Evolutionary conservation across 139 green algal genomes (phyloP).

Genomic region (Choricystis sp.): DNA sequence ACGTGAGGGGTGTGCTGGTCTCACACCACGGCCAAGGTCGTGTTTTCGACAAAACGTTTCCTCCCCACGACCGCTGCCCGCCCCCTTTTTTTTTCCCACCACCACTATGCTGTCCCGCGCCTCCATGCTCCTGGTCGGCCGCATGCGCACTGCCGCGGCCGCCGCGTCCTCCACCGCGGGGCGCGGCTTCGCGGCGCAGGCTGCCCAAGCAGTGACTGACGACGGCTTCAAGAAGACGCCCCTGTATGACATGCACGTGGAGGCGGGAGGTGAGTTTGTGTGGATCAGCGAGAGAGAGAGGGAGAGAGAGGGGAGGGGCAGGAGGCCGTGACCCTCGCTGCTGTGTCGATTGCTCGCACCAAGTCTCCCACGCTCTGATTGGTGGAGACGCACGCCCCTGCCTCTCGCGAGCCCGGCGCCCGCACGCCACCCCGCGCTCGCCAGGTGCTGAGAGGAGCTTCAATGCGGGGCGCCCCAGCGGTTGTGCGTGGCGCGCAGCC

Average conservation of each 20-base stretch:
- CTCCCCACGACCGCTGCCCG: too few relatives aligned
- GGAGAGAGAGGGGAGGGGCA: too few relatives aligned
- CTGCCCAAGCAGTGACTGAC: background rate
- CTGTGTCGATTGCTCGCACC: too few relatives aligned
- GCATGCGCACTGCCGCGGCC: too few relatives aligned
- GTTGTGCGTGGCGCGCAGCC: background rate
- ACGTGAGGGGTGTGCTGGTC: too few relatives aligned
- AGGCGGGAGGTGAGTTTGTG: slow-evolving; percentile 50
- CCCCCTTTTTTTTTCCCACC: background rate
- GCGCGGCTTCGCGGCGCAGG: slow-evolving; percentile 1
- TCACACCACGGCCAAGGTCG: too few relatives aligned
- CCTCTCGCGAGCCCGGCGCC: background rate
- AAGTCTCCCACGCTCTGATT: too few relatives aligned
- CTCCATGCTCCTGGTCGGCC: background rate
- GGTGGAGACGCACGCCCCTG: too few relatives aligned
- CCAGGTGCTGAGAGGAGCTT: background rate
- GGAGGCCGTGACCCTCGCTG: too few relatives aligned
- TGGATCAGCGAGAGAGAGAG: too few relatives aligned
- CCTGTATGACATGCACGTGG: slow-evolving; percentile 84
- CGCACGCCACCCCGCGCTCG: background rate
- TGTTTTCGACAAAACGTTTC: too few relatives aligned
- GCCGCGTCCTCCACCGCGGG: background rate
- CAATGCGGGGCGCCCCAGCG: background rate
- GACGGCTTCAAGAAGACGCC: slow-evolving; percentile 61
- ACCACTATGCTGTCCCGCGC: background rate